Percentiles rank a stretch among this genome's conserved stretches.
Conservation (phyloP, 441 rosid species). For the Jatropha podagrica region DNA sequence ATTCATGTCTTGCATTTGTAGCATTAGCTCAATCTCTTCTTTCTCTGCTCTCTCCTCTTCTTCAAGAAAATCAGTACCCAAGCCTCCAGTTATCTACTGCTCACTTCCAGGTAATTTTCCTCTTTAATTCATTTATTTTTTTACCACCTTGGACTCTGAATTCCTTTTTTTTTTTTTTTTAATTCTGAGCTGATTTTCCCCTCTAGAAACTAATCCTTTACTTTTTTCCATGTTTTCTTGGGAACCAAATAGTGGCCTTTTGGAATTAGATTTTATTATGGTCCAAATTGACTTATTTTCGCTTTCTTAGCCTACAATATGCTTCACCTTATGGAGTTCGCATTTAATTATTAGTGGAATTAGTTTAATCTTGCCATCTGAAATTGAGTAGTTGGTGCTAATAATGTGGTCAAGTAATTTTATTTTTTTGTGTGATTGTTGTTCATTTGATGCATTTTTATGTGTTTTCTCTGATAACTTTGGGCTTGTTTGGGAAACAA, state of each 20-base stretch:
- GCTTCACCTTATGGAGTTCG: background rate
- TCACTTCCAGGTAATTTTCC: slow-evolving; percentile 50
- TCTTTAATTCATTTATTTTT: background rate
- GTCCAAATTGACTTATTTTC: background rate
- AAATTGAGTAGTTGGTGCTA: background rate
- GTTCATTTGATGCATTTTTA: background rate
- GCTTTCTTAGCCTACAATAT: background rate
- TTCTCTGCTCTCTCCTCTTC: slow-evolving; percentile 38
- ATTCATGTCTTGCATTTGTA: slow-evolving; percentile 48
- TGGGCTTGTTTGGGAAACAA: background rate
- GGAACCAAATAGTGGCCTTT: background rate
- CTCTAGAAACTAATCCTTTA: background rate
- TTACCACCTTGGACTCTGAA: background rate
- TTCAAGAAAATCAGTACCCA: slow-evolving; percentile 34
- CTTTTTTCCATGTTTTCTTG: background rate
- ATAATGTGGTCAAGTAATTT: background rate
- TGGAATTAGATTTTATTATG: background rate
- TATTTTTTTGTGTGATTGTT: background rate
- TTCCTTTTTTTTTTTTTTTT: background rate
- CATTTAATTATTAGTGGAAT: background rate
- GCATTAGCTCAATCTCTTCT: slow-evolving; percentile 42
- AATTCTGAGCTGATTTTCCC: background rate
- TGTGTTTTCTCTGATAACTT: background rate
- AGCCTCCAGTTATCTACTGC: slow-evolving; percentile 49
- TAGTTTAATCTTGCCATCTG: background rate